Conservation (phyloP, 2,329 filamentous ascomycete species). For the Ceratocystis ficicola region DNA sequence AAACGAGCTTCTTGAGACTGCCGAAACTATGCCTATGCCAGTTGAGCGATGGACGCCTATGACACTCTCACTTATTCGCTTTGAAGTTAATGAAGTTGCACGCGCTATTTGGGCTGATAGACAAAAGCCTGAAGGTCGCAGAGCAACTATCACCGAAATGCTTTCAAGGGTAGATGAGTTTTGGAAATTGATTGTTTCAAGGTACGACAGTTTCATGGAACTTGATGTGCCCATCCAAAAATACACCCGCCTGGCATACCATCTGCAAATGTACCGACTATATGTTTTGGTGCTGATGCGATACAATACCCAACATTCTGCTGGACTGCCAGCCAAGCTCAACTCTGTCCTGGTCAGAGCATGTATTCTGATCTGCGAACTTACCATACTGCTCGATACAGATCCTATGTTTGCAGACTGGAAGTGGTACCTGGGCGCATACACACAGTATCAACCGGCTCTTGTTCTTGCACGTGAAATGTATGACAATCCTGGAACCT, state of each 20-base stretch:
- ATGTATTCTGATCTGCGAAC: slow-evolving; percentile 41
- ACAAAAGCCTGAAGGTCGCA: slow-evolving; percentile 48
- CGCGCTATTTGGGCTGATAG: slow-evolving; percentile 59
- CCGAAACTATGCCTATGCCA: slow-evolving; percentile 30
- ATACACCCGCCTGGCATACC: slow-evolving; percentile 52
- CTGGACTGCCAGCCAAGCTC: slow-evolving; percentile 48
- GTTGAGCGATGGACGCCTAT: slow-evolving; percentile 51
- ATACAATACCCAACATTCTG: slow-evolving; percentile 42
- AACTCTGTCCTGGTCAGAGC: slow-evolving; percentile 52
- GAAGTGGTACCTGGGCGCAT: slow-evolving; percentile 59
- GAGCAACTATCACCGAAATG: slow-evolving; percentile 49
- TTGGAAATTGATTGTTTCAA: slow-evolving; percentile 49
- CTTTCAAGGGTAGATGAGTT: slow-evolving; percentile 59
- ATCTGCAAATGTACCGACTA: slow-evolving; percentile 49
- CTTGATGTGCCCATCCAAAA: slow-evolving; percentile 48
- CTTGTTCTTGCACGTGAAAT: slow-evolving; percentile 57
- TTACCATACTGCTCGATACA: slow-evolving; percentile 37
- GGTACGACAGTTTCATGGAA: slow-evolving; percentile 53
- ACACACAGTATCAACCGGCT: slow-evolving; percentile 61
- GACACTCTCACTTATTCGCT: slow-evolving; percentile 55
- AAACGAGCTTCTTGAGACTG: slow-evolving; percentile 46
- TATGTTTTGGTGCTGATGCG: slow-evolving; percentile 57
- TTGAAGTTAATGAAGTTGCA: slow-evolving; percentile 63
- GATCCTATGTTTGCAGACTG: slow-evolving; percentile 41
- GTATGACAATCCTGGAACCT: slow-evolving; percentile 44